These are phyloP conservation scores for Pelargonium nanum DNA, from an alignment of 345 rosid species.

Conservation along the genomic window DNA sequence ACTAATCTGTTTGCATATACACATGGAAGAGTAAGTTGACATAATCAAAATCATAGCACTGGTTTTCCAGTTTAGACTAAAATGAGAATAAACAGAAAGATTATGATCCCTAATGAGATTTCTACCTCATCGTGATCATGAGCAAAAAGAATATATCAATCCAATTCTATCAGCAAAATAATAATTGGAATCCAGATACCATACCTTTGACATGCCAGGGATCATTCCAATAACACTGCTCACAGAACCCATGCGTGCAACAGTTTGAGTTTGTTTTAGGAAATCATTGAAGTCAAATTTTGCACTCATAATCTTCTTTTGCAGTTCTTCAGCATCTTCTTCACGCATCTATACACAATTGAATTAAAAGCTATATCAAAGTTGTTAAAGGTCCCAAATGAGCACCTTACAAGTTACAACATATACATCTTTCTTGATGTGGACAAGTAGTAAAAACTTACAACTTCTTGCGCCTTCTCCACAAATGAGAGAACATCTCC, in stretches of 20 bases:
- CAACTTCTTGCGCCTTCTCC: slow-evolving; percentile 96
- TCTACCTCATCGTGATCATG: neutral
- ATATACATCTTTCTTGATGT: neutral
- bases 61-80: too few relatives aligned
- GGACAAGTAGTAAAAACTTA: slow-evolving; percentile 29
- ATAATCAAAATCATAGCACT: too few relatives aligned
- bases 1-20: slow-evolving; percentile 42
- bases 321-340: slow-evolving; percentile 97
- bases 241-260: slow-evolving; percentile 99
- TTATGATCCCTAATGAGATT: neutral
- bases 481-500: slow-evolving; percentile 97
- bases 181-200: slow-evolving; percentile 8
- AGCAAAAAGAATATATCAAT: neutral
- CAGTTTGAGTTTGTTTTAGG: slow-evolving; percentile 85
- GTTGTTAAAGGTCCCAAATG: neutral
- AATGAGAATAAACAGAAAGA: neutral
- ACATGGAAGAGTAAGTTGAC: neutral
- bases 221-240: slow-evolving; percentile 91
- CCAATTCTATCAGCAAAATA: neutral
- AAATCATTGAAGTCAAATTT: slow-evolving; percentile 96
- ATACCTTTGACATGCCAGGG: slow-evolving; percentile 93
- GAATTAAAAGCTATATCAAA: slow-evolving; percentile 12
- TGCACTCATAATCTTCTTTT: slow-evolving; percentile 96
- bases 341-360: slow-evolving; percentile 55
- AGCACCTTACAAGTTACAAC: neutral